A percentile compares a stretch with the other conserved stretches of the same genome.
Evolutionary conservation across 345 rosid genomes (phyloP).

Genomic region (Aegle marmelos): DNA sequence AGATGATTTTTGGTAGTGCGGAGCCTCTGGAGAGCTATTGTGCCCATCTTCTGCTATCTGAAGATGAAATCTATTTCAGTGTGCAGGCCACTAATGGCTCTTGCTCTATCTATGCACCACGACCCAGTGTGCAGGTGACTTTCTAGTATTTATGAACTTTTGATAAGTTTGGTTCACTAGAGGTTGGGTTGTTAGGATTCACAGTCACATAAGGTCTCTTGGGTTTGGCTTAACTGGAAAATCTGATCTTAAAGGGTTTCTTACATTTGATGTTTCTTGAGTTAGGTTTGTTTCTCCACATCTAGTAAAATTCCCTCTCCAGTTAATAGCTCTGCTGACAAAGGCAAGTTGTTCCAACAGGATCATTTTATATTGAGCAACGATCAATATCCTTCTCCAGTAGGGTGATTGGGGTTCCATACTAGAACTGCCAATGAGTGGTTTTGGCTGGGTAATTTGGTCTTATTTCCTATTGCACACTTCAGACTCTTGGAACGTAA

Average conservation of each 20-base stretch:
- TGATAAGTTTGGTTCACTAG: not conserved
- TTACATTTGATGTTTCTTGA: not conserved
- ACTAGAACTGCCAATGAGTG: not conserved
- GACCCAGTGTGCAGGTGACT: slow-evolving; percentile 66
- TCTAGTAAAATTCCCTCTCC: not conserved
- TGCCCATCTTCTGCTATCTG: slow-evolving; percentile 85
- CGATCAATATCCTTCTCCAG: not conserved
- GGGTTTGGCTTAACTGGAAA: not conserved
- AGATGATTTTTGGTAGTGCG: slow-evolving; percentile 79
- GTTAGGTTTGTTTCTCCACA: not conserved
- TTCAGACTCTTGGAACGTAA: not conserved
- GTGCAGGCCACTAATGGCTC: slow-evolving; percentile 69
- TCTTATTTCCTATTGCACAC: not conserved
- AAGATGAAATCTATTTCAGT: slow-evolving; percentile 77
- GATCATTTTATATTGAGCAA: not conserved
- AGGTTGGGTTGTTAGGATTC: not conserved
- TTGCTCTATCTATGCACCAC: slow-evolving; percentile 65
- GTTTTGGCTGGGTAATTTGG: not conserved
- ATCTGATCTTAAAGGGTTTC: not conserved
- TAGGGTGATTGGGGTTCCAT: too few species aligned
- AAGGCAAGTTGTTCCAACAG: not conserved
- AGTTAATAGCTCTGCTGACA: not conserved
- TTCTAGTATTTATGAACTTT: slow-evolving; percentile 3
- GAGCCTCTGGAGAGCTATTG: slow-evolving; percentile 92
- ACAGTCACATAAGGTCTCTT: not conserved